Evolutionary conservation across 1,284 basidiomycete genomes (phyloP).

Genomic region (Trichosporon ovoides): DNA sequence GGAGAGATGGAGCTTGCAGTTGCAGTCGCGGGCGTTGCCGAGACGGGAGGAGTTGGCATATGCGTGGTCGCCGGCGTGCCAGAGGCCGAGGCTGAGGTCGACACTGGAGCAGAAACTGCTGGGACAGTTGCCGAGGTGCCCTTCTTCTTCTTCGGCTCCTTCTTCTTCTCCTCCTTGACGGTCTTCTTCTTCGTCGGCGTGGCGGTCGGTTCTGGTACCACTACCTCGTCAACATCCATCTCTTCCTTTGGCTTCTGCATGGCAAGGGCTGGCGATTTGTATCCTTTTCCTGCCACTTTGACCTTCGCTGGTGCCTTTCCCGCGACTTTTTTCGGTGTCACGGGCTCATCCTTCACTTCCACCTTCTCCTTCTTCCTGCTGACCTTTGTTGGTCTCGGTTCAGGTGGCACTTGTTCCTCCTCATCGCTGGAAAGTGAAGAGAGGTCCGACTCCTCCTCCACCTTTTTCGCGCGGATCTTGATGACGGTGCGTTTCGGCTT

Average conservation of each 20-base stretch:
- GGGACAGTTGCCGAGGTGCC: slow-evolving; percentile 1
- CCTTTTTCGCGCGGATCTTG: slow-evolving; percentile 12
- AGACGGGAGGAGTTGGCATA: neutral
- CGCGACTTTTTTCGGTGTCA: slow-evolving; percentile 1
- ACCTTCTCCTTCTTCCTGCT: slow-evolving; percentile 13
- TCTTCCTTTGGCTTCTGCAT: slow-evolving; percentile 19
- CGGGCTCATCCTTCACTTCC: slow-evolving; percentile 8
- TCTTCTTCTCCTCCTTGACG: slow-evolving; percentile 14
- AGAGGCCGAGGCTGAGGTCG: neutral
- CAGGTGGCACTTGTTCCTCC: slow-evolving; percentile 10
- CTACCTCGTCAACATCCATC: slow-evolving; percentile 20
- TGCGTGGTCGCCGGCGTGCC: neutral
- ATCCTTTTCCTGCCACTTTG: slow-evolving; percentile 17
- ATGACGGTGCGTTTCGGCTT: slow-evolving; percentile 8
- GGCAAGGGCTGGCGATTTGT: slow-evolving; percentile 23
- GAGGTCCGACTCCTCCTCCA: slow-evolving; percentile 30
- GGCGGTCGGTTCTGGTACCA: neutral
- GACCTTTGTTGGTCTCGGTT: slow-evolving; percentile 12
- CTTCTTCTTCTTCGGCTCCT: slow-evolving; percentile 29
- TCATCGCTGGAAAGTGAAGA: slow-evolving; percentile 28
- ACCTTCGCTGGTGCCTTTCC: slow-evolving; percentile 11
- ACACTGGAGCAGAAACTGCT: slow-evolving; percentile 4
- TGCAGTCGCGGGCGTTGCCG: neutral
- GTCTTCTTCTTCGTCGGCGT: slow-evolving; percentile 18
- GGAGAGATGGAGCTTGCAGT: neutral